phyloP scores from a whole-genome alignment of 2,329 filamentous ascomycete species.

The Aureobasidium zeae region DNA sequence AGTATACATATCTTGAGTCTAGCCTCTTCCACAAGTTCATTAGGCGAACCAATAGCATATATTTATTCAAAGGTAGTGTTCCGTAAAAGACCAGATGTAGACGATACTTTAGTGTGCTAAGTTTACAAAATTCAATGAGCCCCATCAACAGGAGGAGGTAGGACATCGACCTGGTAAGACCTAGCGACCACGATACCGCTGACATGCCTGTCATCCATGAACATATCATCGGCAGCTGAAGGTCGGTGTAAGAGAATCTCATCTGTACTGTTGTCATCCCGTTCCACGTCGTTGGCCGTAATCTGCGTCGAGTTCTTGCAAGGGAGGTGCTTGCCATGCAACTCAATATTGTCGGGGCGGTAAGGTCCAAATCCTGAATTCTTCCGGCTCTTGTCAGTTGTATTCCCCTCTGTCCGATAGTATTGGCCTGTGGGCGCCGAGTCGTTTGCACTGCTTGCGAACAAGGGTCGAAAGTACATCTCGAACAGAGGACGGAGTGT shows the following conservation, averaged over 20 bases:
- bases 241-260: constrained; percentile 3
- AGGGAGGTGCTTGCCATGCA: neutral
- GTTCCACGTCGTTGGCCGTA: constrained; percentile 10
- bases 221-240: neutral
- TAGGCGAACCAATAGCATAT: no score
- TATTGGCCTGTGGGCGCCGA: constrained; percentile 5
- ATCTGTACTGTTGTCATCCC: constrained; percentile 7
- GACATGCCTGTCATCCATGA: neutral
- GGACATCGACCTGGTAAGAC: constrained; percentile 9
- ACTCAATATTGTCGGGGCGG: neutral
- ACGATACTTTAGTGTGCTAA: no score
- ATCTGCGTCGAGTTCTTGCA: constrained; percentile 10
- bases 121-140: no score
- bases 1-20: no score
- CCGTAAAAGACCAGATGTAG: neutral
- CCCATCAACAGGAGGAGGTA: no score
- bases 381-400: neutral
- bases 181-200: constrained; percentile 3
- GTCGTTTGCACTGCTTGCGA: neutral
- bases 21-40: no score
- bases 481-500: constrained; percentile 7
- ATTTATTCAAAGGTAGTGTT: no score
- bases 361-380: neutral
- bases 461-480: constrained; percentile 1
- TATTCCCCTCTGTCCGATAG: constrained; percentile 1